phyloP scores from a whole-genome alignment of 2,329 filamentous ascomycete species.

The Botrytis pseudocinerea region DNA sequence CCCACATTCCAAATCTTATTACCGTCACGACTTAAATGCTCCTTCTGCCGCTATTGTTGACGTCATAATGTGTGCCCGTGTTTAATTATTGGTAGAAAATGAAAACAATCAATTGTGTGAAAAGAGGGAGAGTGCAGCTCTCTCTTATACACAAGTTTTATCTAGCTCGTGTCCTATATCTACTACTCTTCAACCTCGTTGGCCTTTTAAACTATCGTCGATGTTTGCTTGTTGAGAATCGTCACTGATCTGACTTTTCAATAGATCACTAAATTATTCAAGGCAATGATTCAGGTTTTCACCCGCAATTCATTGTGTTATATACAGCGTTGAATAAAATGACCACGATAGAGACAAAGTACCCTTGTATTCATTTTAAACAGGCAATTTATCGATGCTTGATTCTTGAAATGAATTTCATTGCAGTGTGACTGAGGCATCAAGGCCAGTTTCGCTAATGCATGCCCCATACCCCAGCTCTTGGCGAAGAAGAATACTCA shows the following conservation, averaged over 20 bases:
- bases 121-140: neutral
- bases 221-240: neutral
- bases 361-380: neutral
- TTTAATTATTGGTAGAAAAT: neutral
- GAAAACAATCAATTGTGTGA: neutral
- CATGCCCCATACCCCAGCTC: neutral
- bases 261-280: neutral
- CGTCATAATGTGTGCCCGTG: too few species aligned
- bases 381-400: neutral
- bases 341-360: neutral
- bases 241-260: neutral
- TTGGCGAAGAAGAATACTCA: neutral
- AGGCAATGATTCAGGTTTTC: neutral
- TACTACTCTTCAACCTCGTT: too few species aligned
- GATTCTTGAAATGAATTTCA: too few species aligned
- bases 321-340: too few species aligned
- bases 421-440: neutral
- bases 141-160: neutral
- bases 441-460: neutral
- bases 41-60: neutral
- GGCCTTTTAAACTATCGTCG: neutral
- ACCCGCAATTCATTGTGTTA: too few species aligned
- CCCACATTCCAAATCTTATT: neutral
- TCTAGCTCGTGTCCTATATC: neutral
- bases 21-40: neutral